phyloP scores from a whole-genome alignment of 1,139 yeast species.

The Candida tetrigidarum region DNA sequence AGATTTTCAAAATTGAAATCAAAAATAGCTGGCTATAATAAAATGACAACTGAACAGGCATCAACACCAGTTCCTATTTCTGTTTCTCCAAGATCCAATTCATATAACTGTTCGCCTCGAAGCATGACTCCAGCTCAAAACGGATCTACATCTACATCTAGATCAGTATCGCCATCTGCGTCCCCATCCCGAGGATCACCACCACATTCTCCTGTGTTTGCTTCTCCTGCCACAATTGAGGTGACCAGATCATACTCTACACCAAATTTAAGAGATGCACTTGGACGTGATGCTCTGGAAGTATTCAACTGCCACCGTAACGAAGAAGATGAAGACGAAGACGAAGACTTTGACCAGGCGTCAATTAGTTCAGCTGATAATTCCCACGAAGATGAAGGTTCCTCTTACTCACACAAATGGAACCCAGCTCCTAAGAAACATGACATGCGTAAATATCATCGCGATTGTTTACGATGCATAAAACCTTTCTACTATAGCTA shows the following conservation, averaged over 20 bases:
- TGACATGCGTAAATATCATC: conserved; percentile 46
- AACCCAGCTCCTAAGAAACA: conserved; percentile 41
- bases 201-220: neutral
- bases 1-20: conserved; percentile 26
- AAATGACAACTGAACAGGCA: neutral
- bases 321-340: conserved; percentile 29
- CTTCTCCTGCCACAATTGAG: neutral
- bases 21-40: conserved; percentile 15
- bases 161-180: neutral
- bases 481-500: conserved; percentile 33
- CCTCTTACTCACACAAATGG: conserved; percentile 42
- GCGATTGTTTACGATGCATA: conserved; percentile 62
- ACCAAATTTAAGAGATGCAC: conserved; percentile 2
- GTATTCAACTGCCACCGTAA: conserved; percentile 33
- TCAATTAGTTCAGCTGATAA: conserved; percentile 4
- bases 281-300: too few relatives aligned
- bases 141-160: neutral
- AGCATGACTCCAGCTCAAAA: neutral
- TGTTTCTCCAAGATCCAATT: neutral
- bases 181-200: neutral
- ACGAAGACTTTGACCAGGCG: conserved; percentile 7
- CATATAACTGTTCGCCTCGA: neutral
- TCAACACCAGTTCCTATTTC: neutral
- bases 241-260: conserved; percentile 6
- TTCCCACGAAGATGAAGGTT: neutral